Percentiles rank a stretch among this genome's conserved stretches.
Evolutionary conservation across 768 basidiomycete genomes (phyloP).

Genomic region (Boletellus emodensis): DNA sequence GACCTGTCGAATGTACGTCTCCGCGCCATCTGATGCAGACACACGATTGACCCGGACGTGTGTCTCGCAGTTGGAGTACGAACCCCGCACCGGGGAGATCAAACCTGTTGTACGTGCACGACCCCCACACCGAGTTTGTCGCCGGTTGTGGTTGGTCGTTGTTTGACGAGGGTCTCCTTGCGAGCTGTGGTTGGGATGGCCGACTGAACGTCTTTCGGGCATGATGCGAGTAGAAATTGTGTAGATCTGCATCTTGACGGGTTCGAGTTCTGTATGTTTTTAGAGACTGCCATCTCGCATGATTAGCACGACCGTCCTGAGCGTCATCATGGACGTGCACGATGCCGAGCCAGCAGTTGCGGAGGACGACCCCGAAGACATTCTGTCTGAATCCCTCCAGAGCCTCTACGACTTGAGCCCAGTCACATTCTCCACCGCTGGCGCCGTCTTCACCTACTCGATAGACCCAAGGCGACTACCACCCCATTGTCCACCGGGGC

Average conservation of each 20-base stretch:
- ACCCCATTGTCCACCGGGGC: background rate
- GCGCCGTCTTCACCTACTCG: constrained; percentile 48
- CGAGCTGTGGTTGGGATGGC: constrained; percentile 92
- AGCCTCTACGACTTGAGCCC: constrained; percentile 60
- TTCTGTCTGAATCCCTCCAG: constrained; percentile 61
- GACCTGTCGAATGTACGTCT: constrained; percentile 84
- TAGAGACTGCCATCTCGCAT: background rate
- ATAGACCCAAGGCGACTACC: constrained; percentile 12
- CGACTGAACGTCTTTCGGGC: constrained; percentile 73
- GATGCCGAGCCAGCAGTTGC: no score
- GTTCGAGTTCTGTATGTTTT: background rate
- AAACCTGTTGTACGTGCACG: constrained; percentile 67
- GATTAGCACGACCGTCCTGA: no score
- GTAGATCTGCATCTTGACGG: no score
- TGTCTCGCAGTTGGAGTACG: constrained; percentile 65
- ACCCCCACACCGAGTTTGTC: constrained; percentile 92
- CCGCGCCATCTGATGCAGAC: constrained; percentile 1
- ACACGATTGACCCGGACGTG: background rate
- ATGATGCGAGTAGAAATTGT: constrained; percentile 13
- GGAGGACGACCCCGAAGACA: constrained; percentile 52
- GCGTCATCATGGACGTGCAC: no score
- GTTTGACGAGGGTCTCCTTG: constrained; percentile 81
- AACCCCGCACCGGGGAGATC: constrained; percentile 44
- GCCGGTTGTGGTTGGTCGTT: constrained; percentile 91
- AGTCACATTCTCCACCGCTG: constrained; percentile 55